phyloP scores from a whole-genome alignment of 2,329 filamentous ascomycete genomes.

The Leptosphaerulina australis region DNA sequence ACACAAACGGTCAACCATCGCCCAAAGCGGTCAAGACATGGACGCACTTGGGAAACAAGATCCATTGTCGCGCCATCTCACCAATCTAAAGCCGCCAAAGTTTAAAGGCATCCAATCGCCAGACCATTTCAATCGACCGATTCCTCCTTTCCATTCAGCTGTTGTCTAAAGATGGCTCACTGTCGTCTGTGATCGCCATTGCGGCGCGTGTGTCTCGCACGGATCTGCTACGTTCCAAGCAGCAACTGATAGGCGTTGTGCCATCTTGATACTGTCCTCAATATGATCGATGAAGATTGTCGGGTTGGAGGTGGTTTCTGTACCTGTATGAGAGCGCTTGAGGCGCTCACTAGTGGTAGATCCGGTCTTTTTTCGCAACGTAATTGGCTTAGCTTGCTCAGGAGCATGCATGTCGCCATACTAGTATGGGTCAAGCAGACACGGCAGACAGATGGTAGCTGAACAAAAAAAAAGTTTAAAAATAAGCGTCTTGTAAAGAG shows the following conservation, averaged over 20 bases:
- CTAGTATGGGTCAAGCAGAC: slow-evolving; percentile 1
- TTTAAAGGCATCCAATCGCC: slow-evolving; percentile 1
- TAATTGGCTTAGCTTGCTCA: slow-evolving; percentile 20
- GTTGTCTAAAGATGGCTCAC: slow-evolving; percentile 15
- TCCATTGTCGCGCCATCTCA: slow-evolving; percentile 8
- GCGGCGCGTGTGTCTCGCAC: slow-evolving; percentile 2
- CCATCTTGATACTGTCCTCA: background rate
- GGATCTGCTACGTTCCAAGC: slow-evolving; percentile 8
- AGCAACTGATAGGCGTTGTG: slow-evolving; percentile 10
- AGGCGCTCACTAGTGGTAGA: slow-evolving; percentile 19
- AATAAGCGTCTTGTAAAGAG: slow-evolving; percentile 5
- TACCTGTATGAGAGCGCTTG: slow-evolving; percentile 17
- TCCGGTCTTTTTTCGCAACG: slow-evolving; percentile 23
- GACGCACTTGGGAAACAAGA: slow-evolving; percentile 21
- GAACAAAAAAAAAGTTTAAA: slow-evolving; percentile 8
- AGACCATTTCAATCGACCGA: background rate
- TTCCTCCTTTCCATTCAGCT: slow-evolving; percentile 15
- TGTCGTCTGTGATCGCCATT: slow-evolving; percentile 8
- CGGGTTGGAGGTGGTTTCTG: slow-evolving; percentile 2
- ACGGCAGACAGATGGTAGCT: slow-evolving; percentile 10
- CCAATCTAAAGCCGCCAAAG: slow-evolving; percentile 20
- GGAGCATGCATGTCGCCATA: background rate
- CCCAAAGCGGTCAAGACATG: slow-evolving; percentile 11
- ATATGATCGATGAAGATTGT: slow-evolving; percentile 17
- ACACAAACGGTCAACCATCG: slow-evolving; percentile 10